Percentiles rank a stretch among this genome's conserved stretches.
Evolutionary conservation across 306 rosid genomes (phyloP).

Genomic region (Cyamopsis tetragonoloba): DNA sequence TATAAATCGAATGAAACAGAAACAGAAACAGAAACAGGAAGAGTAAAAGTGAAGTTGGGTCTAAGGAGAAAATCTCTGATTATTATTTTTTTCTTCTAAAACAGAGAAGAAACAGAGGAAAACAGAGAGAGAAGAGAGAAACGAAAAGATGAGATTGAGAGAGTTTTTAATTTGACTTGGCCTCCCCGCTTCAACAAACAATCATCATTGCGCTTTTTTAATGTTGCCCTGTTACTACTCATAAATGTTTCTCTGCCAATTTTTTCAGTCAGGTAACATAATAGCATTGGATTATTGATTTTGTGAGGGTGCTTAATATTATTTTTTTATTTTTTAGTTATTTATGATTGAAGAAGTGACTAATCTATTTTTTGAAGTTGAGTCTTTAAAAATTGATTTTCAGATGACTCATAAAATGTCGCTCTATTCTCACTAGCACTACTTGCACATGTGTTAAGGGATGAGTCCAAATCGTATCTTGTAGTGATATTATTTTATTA

Average conservation of each 20-base stretch:
- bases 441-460: too few relatives aligned
- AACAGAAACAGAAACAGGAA: not conserved
- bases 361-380: too few relatives aligned
- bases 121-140: not conserved
- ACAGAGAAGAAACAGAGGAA: constrained; percentile 11
- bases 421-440: too few relatives aligned
- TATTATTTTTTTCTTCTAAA: not conserved
- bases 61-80: constrained; percentile 7
- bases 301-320: too few relatives aligned
- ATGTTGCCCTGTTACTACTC: constrained; percentile 31
- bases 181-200: constrained; percentile 43
- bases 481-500: too few relatives aligned
- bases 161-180: constrained; percentile 37
- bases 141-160: constrained; percentile 23
- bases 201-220: constrained; percentile 38
- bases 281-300: too few relatives aligned
- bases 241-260: not conserved
- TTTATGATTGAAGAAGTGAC: too few relatives aligned
- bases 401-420: too few relatives aligned
- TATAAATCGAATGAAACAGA: constrained; percentile 2
- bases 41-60: not conserved
- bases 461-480: too few relatives aligned
- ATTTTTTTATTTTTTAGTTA: too few relatives aligned
- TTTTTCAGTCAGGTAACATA: too few relatives aligned
- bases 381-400: too few relatives aligned